Percentiles rank a stretch among this genome's conserved stretches.
phyloP scores from a whole-genome alignment of 352 stramenopile species.

The Pythium monospermum region DNA sequence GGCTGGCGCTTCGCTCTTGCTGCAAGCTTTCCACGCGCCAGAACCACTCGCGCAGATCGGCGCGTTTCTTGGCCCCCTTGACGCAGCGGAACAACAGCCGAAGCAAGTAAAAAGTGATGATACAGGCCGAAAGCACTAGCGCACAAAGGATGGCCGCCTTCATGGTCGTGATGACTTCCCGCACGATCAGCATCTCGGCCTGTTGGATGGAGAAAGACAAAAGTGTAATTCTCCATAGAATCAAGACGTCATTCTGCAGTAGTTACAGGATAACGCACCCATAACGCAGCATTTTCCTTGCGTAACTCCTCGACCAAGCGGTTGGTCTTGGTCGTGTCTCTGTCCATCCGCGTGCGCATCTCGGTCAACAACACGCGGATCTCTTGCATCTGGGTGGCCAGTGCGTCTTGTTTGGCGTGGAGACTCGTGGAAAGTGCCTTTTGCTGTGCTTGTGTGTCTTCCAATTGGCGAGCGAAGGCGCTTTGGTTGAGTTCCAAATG shows the following conservation, averaged over 20 bases:
- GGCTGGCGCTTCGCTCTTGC: too few species aligned
- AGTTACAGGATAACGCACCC: too few species aligned
- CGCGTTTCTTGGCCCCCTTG: conserved; percentile 60
- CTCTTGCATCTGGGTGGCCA: conserved; percentile 46
- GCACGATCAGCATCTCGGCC: conserved; percentile 77
- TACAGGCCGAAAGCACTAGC: conserved; percentile 58
- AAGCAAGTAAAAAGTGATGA: conserved; percentile 72
- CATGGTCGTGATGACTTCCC: conserved; percentile 84
- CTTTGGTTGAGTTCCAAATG: conserved; percentile 66
- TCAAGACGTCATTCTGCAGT: too few species aligned
- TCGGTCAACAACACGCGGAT: conserved; percentile 46
- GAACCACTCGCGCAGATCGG: conserved; percentile 72
- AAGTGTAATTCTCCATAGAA: background rate
- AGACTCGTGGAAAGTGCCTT: conserved; percentile 10
- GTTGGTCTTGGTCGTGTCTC: conserved; percentile 4
- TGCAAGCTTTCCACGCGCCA: conserved; percentile 48
- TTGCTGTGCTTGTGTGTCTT: conserved; percentile 53
- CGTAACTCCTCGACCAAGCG: conserved; percentile 18
- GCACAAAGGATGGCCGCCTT: conserved; percentile 76
- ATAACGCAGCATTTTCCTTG: conserved; percentile 24
- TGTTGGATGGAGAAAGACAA: conserved; percentile 13
- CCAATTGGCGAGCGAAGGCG: conserved; percentile 42
- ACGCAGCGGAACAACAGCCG: conserved; percentile 67
- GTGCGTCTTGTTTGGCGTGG: conserved; percentile 41
- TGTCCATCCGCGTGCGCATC: conserved; percentile 22